Evolutionary conservation across 768 basidiomycete species (phyloP).

Genomic region (Favolaschia claudopus): DNA sequence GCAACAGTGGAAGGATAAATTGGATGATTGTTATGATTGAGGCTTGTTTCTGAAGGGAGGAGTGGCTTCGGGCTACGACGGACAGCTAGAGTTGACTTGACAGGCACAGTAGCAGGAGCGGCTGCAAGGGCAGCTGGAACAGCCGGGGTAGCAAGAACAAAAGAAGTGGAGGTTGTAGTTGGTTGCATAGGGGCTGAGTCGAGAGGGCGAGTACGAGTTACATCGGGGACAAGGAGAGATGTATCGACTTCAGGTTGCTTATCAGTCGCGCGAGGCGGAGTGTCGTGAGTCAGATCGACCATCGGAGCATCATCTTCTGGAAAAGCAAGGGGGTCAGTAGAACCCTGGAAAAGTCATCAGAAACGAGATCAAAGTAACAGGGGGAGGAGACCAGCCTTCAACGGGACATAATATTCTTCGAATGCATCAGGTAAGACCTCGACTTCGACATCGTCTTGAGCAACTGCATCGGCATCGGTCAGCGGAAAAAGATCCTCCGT

Average conservation of each 20-base stretch:
- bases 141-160: background rate
- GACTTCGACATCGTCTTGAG: background rate
- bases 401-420: slow-evolving; percentile 19
- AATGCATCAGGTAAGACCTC: background rate
- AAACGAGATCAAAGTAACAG: background rate
- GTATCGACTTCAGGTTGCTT: background rate
- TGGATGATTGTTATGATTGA: background rate
- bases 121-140: background rate
- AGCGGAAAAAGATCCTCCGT: background rate
- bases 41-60: too few species aligned
- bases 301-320: slow-evolving; percentile 37
- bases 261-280: slow-evolving; percentile 15
- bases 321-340: slow-evolving; percentile 14
- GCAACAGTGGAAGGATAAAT: background rate
- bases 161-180: too few species aligned
- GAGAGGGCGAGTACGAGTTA: background rate
- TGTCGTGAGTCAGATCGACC: slow-evolving; percentile 54
- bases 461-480: background rate
- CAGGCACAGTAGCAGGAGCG: background rate
- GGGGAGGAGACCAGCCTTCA: slow-evolving; percentile 1
- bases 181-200: background rate
- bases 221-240: background rate
- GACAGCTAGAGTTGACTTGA: background rate
- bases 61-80: slow-evolving; percentile 3
- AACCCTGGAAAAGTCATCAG: slow-evolving; percentile 1